These are phyloP conservation scores for Aspergillus cavernicola DNA, from an alignment of 495 filamentous ascomycete genomes.

Conservation along the genomic window DNA sequence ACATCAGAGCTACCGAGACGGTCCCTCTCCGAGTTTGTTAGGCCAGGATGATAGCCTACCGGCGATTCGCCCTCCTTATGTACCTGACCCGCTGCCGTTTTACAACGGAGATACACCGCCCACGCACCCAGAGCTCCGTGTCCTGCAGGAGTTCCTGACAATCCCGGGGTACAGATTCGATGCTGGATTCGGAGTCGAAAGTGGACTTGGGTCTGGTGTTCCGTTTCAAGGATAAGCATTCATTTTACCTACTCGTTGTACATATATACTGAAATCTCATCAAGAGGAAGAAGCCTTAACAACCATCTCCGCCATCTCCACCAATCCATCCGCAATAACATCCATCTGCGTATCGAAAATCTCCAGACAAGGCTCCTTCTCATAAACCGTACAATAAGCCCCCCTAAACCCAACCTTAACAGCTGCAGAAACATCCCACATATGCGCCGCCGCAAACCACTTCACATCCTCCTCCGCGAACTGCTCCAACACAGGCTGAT, in stretches of 20 bases:
- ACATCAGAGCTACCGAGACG: too few species aligned
- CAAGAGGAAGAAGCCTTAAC: neutral
- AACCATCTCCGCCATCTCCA: slow-evolving; percentile 28
- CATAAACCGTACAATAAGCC: slow-evolving; percentile 31
- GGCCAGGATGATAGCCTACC: neutral
- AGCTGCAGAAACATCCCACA: slow-evolving; percentile 39
- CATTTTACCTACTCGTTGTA: too few species aligned
- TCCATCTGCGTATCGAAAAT: slow-evolving; percentile 28
- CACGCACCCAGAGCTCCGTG: neutral
- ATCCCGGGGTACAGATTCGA: neutral
- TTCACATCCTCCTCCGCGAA: slow-evolving; percentile 15
- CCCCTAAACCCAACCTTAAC: slow-evolving; percentile 27
- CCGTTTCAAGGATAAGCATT: too few species aligned
- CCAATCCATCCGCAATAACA: slow-evolving; percentile 26
- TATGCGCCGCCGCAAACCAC: slow-evolving; percentile 39
- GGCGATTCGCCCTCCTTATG: neutral
- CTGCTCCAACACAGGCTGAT: slow-evolving; percentile 21
- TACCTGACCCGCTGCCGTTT: neutral
- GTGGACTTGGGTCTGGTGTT: neutral
- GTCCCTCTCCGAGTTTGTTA: too few species aligned
- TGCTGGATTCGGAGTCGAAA: neutral
- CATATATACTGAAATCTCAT: too few species aligned
- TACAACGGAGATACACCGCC: neutral
- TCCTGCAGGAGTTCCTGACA: neutral
- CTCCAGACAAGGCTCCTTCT: slow-evolving; percentile 28